These are phyloP conservation scores for Hypomontagnella submonticulosa DNA, from an alignment of 495 filamentous ascomycete genomes.

Conservation along the genomic window DNA sequence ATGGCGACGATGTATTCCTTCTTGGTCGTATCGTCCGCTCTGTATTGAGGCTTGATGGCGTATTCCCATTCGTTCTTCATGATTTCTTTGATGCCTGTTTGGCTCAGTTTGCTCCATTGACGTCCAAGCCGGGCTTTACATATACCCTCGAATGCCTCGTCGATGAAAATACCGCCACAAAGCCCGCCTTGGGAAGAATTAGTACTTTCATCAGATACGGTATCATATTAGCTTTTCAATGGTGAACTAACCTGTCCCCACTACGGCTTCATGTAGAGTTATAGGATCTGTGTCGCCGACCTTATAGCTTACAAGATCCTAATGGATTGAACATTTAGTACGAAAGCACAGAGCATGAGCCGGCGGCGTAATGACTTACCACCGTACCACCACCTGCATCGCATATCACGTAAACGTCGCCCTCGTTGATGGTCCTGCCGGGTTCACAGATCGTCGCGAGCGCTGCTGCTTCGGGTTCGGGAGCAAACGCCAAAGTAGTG, in stretches of 20 bases:
- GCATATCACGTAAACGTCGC: constrained; percentile 42
- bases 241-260: constrained; percentile 33
- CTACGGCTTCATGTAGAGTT: constrained; percentile 33
- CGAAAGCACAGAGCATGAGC: neutral
- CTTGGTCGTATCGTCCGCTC: neutral
- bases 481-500: constrained; percentile 38
- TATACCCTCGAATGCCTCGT: constrained; percentile 39
- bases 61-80: constrained; percentile 46
- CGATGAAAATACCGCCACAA: constrained; percentile 41
- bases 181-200: constrained; percentile 22
- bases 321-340: neutral
- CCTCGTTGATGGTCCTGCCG: constrained; percentile 14
- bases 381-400: constrained; percentile 47
- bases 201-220: neutral
- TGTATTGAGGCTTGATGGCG: constrained; percentile 40
- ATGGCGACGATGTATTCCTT: constrained; percentile 30
- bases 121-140: constrained; percentile 32
- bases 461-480: constrained; percentile 46
- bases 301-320: constrained; percentile 45
- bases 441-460: constrained; percentile 35
- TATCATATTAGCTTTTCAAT: too few species aligned
- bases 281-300: constrained; percentile 20
- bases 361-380: constrained; percentile 13
- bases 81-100: constrained; percentile 27
- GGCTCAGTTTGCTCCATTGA: constrained; percentile 21